Evolutionary conservation across 148 eudicot genomes (phyloP), one percentile per base, ranked within the genome.

Genomic region (Pharnaceum exiguum): DNA sequence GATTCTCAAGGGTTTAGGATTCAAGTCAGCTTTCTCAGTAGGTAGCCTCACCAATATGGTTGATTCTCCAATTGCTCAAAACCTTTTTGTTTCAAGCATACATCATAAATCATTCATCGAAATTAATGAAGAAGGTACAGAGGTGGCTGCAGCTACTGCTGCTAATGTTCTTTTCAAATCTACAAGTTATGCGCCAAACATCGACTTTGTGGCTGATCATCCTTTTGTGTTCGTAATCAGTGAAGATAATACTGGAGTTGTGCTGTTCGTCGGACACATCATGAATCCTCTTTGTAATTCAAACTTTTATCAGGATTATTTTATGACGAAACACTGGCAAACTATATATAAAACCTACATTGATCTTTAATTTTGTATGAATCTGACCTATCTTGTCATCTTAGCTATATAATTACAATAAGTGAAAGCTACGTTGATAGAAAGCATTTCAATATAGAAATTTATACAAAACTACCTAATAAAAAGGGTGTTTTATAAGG

Each of bases 101-200:
- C 76, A 75, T 32, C 98, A 91, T 21, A 91, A 85, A 66, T 79
- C 96, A 3, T 88, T 81, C 48, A 78, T 91, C 19, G 96, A 91
- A 67, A 88, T 88, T 6, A 88, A 91, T 23, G 98, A 91, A 64
- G 96, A 85, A 77, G 98, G 98, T 15, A 91, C 95, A 2, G 90
- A 88, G 71, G 98, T 96, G 16, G 96, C 96, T n/a, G 90, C 90
- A 30, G 90, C 84, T 30, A 39, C 96, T 15, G 88, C 84, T 46
- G 94, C 46, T 53, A 71, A 63, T 15, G 18, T 82, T 6, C 31
- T 10, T 24, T 23, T 77, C 23, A 68, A 78, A 55, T 15, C 73
- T 29, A 10, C 69, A 28, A 2, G 11, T 5, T 1, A 55, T 2
- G 26, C 18, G 0, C 56, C 48, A 0, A 71, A 71, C 59, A 53